Evolutionary conservation across 2,329 filamentous ascomycete species (phyloP), one percentile per base, ranked within the genome.

Genomic region (Aspergillus floridensis): DNA sequence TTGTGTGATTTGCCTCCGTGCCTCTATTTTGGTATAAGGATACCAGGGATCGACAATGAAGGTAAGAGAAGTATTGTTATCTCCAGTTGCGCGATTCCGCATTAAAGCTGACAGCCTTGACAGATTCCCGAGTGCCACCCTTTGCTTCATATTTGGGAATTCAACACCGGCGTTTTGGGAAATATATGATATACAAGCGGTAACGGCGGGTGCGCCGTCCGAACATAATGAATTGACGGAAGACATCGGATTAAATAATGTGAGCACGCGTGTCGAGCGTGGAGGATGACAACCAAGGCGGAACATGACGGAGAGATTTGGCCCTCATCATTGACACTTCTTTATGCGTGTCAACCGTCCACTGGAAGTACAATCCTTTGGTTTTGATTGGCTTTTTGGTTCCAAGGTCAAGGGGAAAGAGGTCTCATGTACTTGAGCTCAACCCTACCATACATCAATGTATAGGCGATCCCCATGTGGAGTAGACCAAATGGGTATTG

Each of bases 201-300:
- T 57, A 57, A 59, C 61, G 54, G 57, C 57, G 47, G 47, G 21
- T 55, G 46, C 31, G 56, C 60, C 56, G 50, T 38, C 57, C 56
- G 49, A 63, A 7, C 46, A 60, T 70, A 63, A 72, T 67, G 67
- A 70, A 48, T 62, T 61, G 60, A 63, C 59, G 58, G 62, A 50
- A 60, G 55, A 56, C 31, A 59, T 50, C 50, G 57, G 62, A 56
- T 65, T 52, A 59, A 65, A 62, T 61, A 35, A 35, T 35, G 32
- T 16, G 63, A 49, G 65, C 63, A 56, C 61, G 66, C 32, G 65
- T 62, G 62, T 60, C 46, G 35, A 35, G 51, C 41, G 52, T 49
- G 46, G 57, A 49, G 31, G 56, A 59, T 57, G 56, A 61, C 41
- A 38, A 32, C 52, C 50, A 54, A 58, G 48, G 31, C 60, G 49